A percentile compares a stretch with the other conserved stretches of the same genome.
Conservation (phyloP, 2,329 filamentous ascomycete genomes). For the Alternaria conjuncta region DNA sequence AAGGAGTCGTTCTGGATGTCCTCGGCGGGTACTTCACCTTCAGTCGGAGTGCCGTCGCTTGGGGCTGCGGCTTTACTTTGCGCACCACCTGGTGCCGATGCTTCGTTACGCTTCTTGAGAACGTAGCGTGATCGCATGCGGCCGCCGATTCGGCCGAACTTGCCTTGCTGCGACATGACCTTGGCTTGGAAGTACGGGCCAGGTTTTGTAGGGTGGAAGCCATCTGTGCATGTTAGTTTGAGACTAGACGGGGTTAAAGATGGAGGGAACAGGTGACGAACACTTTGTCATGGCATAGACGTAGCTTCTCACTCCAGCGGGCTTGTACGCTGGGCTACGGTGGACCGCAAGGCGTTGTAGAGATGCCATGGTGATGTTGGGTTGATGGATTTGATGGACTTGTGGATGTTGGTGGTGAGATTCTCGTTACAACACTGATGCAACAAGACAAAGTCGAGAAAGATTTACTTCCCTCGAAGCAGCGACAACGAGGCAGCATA, state of each 20-base stretch:
- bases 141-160: constrained; percentile 28
- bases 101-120: constrained; percentile 20
- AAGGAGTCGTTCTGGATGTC: constrained; percentile 35
- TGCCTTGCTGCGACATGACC: constrained; percentile 25
- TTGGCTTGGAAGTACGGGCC: constrained; percentile 33
- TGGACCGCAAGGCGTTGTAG: constrained; percentile 24
- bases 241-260: background rate
- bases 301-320: constrained; percentile 24
- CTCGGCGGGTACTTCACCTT: constrained; percentile 27
- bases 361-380: constrained; percentile 11
- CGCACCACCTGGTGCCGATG: background rate
- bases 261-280: background rate
- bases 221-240: constrained; percentile 17
- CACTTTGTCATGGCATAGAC: constrained; percentile 28
- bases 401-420: background rate
- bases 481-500: background rate
- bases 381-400: background rate
- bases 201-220: constrained; percentile 33
- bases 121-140: constrained; percentile 30
- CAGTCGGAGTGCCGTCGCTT: background rate
- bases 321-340: constrained; percentile 26
- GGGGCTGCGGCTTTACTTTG: constrained; percentile 6
- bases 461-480: background rate
- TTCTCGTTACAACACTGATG: background rate
- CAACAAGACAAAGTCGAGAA: background rate